phyloP scores from a whole-genome alignment of 805 yeast species.

The Myxozyma geophila region DNA sequence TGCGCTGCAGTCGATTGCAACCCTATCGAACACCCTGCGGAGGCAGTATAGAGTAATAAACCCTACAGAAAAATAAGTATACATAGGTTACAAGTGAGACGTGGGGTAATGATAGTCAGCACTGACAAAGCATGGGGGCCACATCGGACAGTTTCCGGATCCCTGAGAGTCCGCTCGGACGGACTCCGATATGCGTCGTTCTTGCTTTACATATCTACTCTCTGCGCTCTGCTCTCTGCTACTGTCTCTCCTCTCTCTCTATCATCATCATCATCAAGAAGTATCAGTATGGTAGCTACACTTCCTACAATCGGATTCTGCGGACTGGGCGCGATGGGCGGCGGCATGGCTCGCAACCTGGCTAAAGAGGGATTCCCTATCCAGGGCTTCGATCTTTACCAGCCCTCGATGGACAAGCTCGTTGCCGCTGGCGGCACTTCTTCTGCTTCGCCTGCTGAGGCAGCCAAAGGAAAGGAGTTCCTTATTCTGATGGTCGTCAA shows the following conservation, averaged over 20 bases:
- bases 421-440: slow-evolving; percentile 30
- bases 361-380: slow-evolving; percentile 22
- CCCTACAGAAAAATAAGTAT: too few species aligned
- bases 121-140: too few species aligned
- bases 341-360: slow-evolving; percentile 31
- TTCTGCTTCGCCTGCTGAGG: slow-evolving; percentile 29
- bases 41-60: too few species aligned
- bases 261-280: not conserved
- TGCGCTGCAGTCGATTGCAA: too few species aligned
- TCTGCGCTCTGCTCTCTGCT: not conserved
- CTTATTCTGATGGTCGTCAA: slow-evolving; percentile 32
- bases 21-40: too few species aligned
- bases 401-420: slow-evolving; percentile 23
- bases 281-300: slow-evolving; percentile 16
- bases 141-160: too few species aligned
- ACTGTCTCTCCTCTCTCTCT: not conserved
- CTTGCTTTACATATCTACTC: not conserved
- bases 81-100: too few species aligned
- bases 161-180: too few species aligned
- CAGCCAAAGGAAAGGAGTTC: slow-evolving; percentile 26
- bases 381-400: slow-evolving; percentile 28
- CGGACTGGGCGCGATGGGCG: slow-evolving; percentile 35
- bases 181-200: not conserved
- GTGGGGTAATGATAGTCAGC: too few species aligned
- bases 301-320: slow-evolving; percentile 28